Evolutionary conservation across 192 early-diverging fungal genomes (phyloP).

Genomic region (Coemansia sp.): DNA sequence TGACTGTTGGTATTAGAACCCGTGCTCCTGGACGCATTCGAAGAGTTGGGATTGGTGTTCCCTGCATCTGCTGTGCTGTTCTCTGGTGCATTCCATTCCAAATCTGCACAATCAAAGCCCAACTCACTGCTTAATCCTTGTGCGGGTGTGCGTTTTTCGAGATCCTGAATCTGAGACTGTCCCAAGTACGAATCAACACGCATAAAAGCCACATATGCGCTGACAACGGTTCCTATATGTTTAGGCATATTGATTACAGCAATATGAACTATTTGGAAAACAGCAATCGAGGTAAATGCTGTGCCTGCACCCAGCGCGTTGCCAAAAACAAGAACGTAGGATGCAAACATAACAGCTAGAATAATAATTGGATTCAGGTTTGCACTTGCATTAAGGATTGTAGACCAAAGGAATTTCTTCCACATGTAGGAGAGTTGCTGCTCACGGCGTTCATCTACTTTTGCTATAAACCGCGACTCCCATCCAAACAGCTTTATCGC

Average conservation of each 20-base stretch:
- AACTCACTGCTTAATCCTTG: not conserved
- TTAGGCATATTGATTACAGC: slow-evolving; percentile 66
- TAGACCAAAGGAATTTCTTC: slow-evolving; percentile 54
- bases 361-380: slow-evolving; percentile 63
- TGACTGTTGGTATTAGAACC: not conserved
- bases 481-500: slow-evolving; percentile 90
- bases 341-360: slow-evolving; percentile 58
- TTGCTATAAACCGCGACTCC: slow-evolving; percentile 70
- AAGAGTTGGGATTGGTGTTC: not conserved
- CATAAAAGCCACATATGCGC: slow-evolving; percentile 61
- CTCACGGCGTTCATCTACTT: slow-evolving; percentile 63
- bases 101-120: slow-evolving; percentile 37
- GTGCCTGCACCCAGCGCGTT: slow-evolving; percentile 61
- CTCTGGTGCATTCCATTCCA: slow-evolving; percentile 30
- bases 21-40: not conserved
- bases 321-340: slow-evolving; percentile 61
- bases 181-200: slow-evolving; percentile 75
- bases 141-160: slow-evolving; percentile 33
- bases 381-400: slow-evolving; percentile 53
- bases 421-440: slow-evolving; percentile 61
- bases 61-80: not conserved
- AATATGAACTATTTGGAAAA: slow-evolving; percentile 66
- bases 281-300: slow-evolving; percentile 69
- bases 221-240: slow-evolving; percentile 58
- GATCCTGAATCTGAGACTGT: slow-evolving; percentile 66